phyloP scores from a whole-genome alignment of 2,329 filamentous ascomycete species.

The Alternaria angustiovoidea region DNA sequence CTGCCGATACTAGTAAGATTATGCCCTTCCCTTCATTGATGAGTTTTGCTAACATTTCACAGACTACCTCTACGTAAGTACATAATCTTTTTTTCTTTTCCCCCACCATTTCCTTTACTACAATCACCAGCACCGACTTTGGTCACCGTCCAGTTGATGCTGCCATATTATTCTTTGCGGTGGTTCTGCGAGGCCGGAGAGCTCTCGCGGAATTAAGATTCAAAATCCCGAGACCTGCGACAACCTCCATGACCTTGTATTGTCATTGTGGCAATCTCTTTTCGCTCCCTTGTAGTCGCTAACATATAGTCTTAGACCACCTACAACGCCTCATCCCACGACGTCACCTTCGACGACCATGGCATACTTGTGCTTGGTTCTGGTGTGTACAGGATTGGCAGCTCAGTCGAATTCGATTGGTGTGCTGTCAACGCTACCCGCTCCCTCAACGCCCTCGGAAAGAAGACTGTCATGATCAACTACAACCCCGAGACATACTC shows the following conservation, averaged over 20 bases:
- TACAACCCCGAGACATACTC: constrained; percentile 23
- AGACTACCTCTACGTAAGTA: no score
- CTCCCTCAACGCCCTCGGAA: constrained; percentile 82
- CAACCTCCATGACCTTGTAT: background rate
- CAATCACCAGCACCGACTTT: no score
- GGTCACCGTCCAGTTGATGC: no score
- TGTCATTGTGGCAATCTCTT: background rate
- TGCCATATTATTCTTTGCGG: background rate
- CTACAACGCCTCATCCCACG: constrained; percentile 94
- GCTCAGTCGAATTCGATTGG: constrained; percentile 99
- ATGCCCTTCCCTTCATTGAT: no score
- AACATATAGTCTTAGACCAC: constrained; percentile 77
- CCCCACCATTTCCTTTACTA: no score
- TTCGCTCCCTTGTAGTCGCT: constrained; percentile 3
- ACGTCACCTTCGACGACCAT: constrained; percentile 92
- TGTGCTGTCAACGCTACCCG: constrained; percentile 91
- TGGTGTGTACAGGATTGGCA: constrained; percentile 96
- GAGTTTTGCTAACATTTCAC: no score
- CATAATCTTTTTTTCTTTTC: no score
- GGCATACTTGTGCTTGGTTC: constrained; percentile 83
- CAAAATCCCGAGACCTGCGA: background rate
- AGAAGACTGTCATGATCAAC: constrained; percentile 99
- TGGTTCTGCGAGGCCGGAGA: background rate
- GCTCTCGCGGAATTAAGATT: background rate
- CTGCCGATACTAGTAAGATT: background rate